Evolutionary conservation across 1,284 basidiomycete species (phyloP), one percentile per base, ranked within the genome.

Genomic region (Ustilago crameri): DNA sequence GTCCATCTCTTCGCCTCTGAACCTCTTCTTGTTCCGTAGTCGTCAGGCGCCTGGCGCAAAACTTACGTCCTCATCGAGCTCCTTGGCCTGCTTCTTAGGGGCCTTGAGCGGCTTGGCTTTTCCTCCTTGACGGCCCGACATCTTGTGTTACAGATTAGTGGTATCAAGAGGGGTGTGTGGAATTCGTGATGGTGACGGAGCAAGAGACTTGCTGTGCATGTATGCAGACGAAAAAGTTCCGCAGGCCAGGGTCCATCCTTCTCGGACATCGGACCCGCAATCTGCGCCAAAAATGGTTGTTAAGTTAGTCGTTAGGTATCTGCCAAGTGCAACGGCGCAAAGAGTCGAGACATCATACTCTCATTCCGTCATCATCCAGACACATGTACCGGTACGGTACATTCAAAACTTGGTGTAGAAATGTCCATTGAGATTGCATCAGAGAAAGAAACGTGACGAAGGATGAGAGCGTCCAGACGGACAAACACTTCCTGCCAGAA

Each of bases 91-190:
- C 66, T 80, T 80, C 70, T 80, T 80, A 10, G 72, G 67, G 34
- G 73, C 72, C 75, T 80, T 80, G 50, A 80, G 66, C 40, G 78
- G 78, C 70, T 80, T 80, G 10, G 72, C 70, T 65, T 80, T 80
- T 17, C 78, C 78, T 54, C 78, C 78, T 60, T 80, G 78, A 40
- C 78, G 76, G 20, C 76, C 74, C 44, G 75, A 76, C 78, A 80
- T 80, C 12, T 32, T 57, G 18, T 24, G 17, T 18, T 18, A 5
- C 17, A 37, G 12, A 17, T 37, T 37, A 37, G 22, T 22, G 38
- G 44, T 57, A 27, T 24, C 3, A 24, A 20, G 8, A 26, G 9
- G n/a, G 15, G 18, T 7, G 30, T 30, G 30, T n/a, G n/a, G n/a
- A n/a, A n/a, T n/a, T n/a, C 30, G 30, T 30, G 30, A 30, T 30